phyloP scores from a whole-genome alignment of 768 basidiomycete genomes.

The Coprinopsis cinerea region DNA sequence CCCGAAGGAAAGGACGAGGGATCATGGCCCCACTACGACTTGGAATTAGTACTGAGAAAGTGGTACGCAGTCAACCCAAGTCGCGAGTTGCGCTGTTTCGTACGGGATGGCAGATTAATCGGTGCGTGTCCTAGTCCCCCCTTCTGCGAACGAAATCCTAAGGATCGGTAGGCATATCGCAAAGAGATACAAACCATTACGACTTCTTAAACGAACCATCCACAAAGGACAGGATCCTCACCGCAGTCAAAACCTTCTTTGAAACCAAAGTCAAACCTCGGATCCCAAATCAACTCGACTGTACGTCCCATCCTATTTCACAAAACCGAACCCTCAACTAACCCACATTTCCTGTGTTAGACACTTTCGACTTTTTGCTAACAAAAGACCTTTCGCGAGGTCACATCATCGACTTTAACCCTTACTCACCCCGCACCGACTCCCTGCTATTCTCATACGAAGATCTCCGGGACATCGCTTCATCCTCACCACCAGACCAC shows the following conservation, averaged over 20 bases:
- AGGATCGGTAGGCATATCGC: conserved; percentile 79
- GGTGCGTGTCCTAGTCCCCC: conserved; percentile 42
- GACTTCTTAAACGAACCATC: conserved; percentile 68
- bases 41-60: conserved; percentile 85
- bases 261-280: conserved; percentile 51
- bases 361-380: conserved; percentile 81
- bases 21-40: conserved; percentile 36
- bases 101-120: conserved; percentile 60
- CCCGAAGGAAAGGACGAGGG: conserved; percentile 2
- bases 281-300: conserved; percentile 57
- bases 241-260: conserved; percentile 60
- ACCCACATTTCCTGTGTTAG: conserved; percentile 30
- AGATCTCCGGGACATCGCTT: conserved; percentile 48
- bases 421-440: conserved; percentile 83
- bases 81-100: conserved; percentile 89
- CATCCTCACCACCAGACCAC: conserved; percentile 15
- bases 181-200: conserved; percentile 87
- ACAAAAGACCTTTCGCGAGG: conserved; percentile 72
- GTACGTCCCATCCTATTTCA: conserved; percentile 39
- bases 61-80: conserved; percentile 84
- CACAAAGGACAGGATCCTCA: conserved; percentile 47
- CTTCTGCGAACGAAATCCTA: background rate
- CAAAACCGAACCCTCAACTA: too few species aligned
- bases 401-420: conserved; percentile 89
- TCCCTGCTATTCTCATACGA: conserved; percentile 80